phyloP scores from a whole-genome alignment of 1,284 basidiomycete genomes.

The Termitomyces sp. region DNA sequence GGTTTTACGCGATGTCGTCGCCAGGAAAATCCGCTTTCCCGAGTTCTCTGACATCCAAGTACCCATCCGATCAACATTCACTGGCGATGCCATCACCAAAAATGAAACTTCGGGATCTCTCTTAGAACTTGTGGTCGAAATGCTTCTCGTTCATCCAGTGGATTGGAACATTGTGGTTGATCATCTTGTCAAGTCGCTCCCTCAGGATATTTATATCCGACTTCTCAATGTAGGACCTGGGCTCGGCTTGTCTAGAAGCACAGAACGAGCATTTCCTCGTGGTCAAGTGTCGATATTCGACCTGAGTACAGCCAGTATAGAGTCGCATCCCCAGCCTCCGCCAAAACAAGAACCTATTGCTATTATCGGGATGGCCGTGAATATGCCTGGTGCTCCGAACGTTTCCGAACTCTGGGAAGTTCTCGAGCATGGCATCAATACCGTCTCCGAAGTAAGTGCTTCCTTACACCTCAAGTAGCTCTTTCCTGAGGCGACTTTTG shows the following conservation, averaged over 20 bases:
- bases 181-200: constrained; percentile 24
- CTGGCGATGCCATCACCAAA: constrained; percentile 34
- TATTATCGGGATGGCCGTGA: constrained; percentile 65
- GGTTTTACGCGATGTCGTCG: constrained; percentile 40
- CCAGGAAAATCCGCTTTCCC: constrained; percentile 46
- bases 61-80: constrained; percentile 45
- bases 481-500: not conserved
- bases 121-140: constrained; percentile 46
- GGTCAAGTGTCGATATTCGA: constrained; percentile 24
- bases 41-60: constrained; percentile 36
- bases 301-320: constrained; percentile 20
- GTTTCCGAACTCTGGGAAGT: constrained; percentile 50
- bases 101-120: constrained; percentile 28
- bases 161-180: constrained; percentile 45
- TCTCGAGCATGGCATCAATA: constrained; percentile 52
- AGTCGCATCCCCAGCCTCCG: constrained; percentile 2
- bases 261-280: constrained; percentile 32
- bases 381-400: constrained; percentile 54
- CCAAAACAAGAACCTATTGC: constrained; percentile 53
- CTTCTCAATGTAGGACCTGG: constrained; percentile 58
- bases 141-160: constrained; percentile 52
- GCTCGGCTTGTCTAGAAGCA: constrained; percentile 34
- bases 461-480: not conserved
- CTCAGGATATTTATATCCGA: constrained; percentile 22
- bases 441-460: constrained; percentile 45